Evolutionary conservation across 495 filamentous ascomycete genomes (phyloP).

Genomic region (Hypoxylon trugodes): DNA sequence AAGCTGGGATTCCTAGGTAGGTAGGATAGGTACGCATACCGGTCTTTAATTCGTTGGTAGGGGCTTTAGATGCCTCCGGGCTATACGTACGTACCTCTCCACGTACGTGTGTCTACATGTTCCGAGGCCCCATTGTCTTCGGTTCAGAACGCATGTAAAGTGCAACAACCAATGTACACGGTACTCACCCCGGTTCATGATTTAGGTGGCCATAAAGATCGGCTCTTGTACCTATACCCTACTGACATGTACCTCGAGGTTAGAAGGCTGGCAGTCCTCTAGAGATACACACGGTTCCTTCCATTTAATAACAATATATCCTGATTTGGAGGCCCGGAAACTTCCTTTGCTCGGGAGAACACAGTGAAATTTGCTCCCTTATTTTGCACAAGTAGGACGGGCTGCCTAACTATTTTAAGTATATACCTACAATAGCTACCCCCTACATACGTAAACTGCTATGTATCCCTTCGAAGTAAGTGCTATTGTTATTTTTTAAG

Average conservation of each 20-base stretch:
- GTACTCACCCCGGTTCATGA: constrained; percentile 22
- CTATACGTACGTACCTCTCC: constrained; percentile 16
- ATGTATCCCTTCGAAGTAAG: constrained; percentile 4
- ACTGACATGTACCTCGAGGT: constrained; percentile 5
- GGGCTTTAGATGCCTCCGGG: constrained; percentile 23
- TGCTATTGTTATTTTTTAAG: constrained; percentile 10
- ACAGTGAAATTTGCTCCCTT: neutral
- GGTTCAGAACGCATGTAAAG: constrained; percentile 16
- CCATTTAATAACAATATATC: no score
- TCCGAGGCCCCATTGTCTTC: constrained; percentile 33
- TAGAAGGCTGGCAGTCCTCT: neutral
- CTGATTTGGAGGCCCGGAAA: constrained; percentile 13
- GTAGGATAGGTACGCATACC: constrained; percentile 1
- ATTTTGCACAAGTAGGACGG: no score
- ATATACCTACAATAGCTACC: neutral
- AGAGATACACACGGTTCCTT: no score
- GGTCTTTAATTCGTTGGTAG: constrained; percentile 19
- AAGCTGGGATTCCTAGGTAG: constrained; percentile 25
- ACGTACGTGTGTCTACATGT: constrained; percentile 13
- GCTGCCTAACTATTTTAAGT: no score
- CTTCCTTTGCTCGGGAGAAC: neutral
- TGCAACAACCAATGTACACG: constrained; percentile 24
- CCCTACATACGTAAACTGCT: neutral
- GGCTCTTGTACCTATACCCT: constrained; percentile 21
- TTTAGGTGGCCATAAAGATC: constrained; percentile 12